A percentile compares a stretch with the other conserved stretches of the same genome.
Evolutionary conservation across 2,329 filamentous ascomycete genomes (phyloP).

Genomic region (Hymenoscyphus occultus): DNA sequence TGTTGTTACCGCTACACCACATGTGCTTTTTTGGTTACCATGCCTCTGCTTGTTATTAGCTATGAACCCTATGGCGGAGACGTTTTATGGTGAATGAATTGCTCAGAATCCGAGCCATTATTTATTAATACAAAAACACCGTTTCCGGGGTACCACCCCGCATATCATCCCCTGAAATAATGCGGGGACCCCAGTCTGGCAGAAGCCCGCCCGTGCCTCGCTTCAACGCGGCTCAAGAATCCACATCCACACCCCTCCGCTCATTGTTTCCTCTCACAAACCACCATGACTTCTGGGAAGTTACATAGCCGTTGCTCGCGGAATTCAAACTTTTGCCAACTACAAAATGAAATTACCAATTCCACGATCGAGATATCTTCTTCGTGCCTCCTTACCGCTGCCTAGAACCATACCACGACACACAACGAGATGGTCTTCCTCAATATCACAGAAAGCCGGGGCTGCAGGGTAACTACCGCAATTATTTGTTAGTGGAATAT

Average conservation of each 20-base stretch:
- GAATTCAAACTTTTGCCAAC: neutral
- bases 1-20: too few species aligned
- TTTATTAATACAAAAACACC: too few species aligned
- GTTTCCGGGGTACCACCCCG: neutral
- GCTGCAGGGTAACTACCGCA: conserved; percentile 28
- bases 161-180: neutral
- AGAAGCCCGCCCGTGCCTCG: neutral
- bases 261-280: neutral
- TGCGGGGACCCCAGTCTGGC: neutral
- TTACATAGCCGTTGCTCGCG: neutral
- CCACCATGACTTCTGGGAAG: neutral
- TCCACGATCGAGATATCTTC: neutral
- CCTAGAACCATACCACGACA: neutral
- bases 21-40: too few species aligned
- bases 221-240: neutral
- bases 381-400: neutral
- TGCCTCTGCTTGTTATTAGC: too few species aligned
- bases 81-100: too few species aligned
- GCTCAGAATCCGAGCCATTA: too few species aligned
- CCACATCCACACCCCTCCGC: neutral
- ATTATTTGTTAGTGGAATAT: neutral
- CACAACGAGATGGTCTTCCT: conserved; percentile 28
- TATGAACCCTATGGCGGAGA: too few species aligned
- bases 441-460: conserved; percentile 31
- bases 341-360: conserved; percentile 9